Evolutionary conservation across 2,329 filamentous ascomycete species (phyloP), one percentile per base, ranked within the genome.

Genomic region (Scolecobasidium constrictum): DNA sequence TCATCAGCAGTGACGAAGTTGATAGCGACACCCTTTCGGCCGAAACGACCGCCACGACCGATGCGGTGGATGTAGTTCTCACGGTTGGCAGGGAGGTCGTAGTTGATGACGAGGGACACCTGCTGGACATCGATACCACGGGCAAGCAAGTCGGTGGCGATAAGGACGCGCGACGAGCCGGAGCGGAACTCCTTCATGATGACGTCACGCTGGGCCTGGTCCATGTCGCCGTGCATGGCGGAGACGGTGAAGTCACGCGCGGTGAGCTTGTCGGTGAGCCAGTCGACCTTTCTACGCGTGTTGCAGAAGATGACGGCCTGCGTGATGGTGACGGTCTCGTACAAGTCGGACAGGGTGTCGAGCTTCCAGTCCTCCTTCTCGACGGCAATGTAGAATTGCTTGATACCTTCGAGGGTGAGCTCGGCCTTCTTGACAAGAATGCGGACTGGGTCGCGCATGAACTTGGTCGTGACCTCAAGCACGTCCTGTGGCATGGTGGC

Each of bases 161-260:
- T 98, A 61, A 98, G 77, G 55, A 98, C 92, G 83, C 92, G 88
- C 52, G 88, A 95, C 65, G 88, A 95, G 54, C 92, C 92, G 55
- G 88, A 94, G 61, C 92, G 87, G 84, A 98, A 98, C 75, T 98
- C 92, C 81, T 98, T 94, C 92, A 98, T 98, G 69, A 98, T 98
- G 63, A 94, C 77, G 68, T 96, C 92, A 79, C 92, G 88, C 77
- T 96, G 87, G 60, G 71, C 73, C 75, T 95, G 88, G 68, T 94
- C 87, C 92, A 98, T 98, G 64, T 98, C 92, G 66, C 92, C 92
- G 77, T 98, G 92, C 92, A 98, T 96, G 71, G 90, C 88, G 31
- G 90, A 95, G 66, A 98, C 92, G 50, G 92, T 96, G 77, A 98
- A 98, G 72, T 98, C 90, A 74, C 87, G 86, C 58, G 85, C 84